phyloP scores from a whole-genome alignment of 306 rosid genomes.

The Calophaca sinica region DNA sequence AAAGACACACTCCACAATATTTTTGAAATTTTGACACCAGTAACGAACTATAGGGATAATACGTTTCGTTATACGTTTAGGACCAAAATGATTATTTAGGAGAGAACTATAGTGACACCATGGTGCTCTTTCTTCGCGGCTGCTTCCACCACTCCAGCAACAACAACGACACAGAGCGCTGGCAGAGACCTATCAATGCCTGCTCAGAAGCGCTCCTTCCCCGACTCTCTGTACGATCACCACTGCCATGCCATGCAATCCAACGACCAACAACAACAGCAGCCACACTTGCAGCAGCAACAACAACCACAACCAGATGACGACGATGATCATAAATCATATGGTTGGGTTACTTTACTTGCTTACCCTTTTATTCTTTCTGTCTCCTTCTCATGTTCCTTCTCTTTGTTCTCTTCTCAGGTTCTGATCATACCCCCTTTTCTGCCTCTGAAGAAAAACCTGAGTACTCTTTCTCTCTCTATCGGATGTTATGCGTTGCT shows the following conservation, averaged over 20 bases:
- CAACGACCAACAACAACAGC: not conserved
- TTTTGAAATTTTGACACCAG: no score
- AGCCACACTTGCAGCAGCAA: no score
- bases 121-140: not conserved
- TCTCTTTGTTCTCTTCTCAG: not conserved
- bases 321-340: not conserved
- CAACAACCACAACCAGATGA: not conserved
- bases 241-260: not conserved
- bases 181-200: not conserved
- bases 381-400: not conserved
- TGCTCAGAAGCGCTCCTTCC: not conserved
- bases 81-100: no score
- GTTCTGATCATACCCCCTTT: not conserved
- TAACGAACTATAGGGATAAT: no score
- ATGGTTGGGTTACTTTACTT: not conserved
- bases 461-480: not conserved
- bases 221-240: not conserved
- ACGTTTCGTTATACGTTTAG: no score
- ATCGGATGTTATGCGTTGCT: conserved; percentile 13
- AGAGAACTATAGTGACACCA: no score
- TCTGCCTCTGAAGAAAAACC: no score
- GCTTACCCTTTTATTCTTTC: not conserved
- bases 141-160: not conserved
- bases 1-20: no score
- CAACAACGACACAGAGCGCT: not conserved